phyloP scores from a whole-genome alignment of 371 early-diverging fungal species.

The Mortierella sp. region DNA sequence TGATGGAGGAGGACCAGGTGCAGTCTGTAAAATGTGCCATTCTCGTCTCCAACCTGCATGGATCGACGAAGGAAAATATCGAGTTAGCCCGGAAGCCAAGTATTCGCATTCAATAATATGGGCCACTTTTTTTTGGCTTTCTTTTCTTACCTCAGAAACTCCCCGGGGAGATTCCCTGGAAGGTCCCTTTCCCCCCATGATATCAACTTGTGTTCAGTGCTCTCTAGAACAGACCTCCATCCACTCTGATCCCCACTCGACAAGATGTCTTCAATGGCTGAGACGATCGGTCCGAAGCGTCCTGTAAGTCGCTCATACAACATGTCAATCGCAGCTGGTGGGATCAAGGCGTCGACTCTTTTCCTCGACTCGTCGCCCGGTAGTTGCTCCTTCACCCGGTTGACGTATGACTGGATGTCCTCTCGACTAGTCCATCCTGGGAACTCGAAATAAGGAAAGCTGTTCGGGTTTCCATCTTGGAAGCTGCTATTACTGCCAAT shows the following conservation, averaged over 20 bases:
- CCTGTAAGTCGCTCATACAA: conserved; percentile 7
- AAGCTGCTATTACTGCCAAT: too few relatives aligned
- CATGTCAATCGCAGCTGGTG: conserved; percentile 4
- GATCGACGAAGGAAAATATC: not conserved
- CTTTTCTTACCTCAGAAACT: too few relatives aligned
- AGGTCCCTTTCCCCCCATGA: too few relatives aligned
- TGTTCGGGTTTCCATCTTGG: too few relatives aligned
- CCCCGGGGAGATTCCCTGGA: too few relatives aligned
- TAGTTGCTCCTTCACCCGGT: not conserved
- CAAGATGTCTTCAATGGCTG: too few relatives aligned
- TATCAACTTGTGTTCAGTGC: too few relatives aligned
- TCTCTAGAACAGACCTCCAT: too few relatives aligned
- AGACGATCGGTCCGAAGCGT: not conserved
- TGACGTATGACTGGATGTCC: not conserved
- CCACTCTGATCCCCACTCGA: too few relatives aligned
- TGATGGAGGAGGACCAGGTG: conserved; percentile 13
- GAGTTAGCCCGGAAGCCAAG: not conserved
- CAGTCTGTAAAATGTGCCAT: conserved; percentile 15
- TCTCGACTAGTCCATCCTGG: not conserved
- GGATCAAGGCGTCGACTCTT: conserved; percentile 1
- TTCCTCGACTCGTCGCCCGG: conserved; percentile 4
- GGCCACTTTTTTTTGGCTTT: too few relatives aligned
- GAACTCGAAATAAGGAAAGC: too few relatives aligned
- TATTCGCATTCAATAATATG: too few relatives aligned
- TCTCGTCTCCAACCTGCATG: conserved; percentile 16